Base-by-base conservation (phyloP, 495 filamentous ascomycete species). In the Recurvomyces mirabilis region DNA sequence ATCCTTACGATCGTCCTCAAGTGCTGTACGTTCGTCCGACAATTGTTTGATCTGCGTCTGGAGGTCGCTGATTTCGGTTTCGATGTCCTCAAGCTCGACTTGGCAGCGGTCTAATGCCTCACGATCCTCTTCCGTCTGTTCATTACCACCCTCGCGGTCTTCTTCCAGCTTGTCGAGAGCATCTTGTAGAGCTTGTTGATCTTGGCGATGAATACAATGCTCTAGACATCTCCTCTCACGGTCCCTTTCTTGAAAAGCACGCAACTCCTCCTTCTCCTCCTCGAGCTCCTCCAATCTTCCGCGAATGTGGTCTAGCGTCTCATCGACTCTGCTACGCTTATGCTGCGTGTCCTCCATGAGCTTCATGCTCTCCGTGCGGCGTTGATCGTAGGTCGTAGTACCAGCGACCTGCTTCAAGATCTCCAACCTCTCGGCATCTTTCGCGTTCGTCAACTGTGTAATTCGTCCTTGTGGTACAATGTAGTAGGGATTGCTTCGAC, bases 401-500 rank as follows among this genome's bases (percentile, higher is more conserved):
- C 91, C 91, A 1, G 91, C 93, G 17, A 99, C 93, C 55, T 99
- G 89, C 63, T 99, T 99, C 41, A 99, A 66, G 21, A 99, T 67
- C 38, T 80, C 85, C 48, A 99, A 60, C 40, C 91, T 73, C 52
- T 94, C 88, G 1, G 76, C 73, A 57, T 99, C 91, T 61, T 94
- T 93, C 93, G 95, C 96, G 57, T 95, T 99, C 17, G 91, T 99
- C 53, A 99, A 72, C 18, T 84, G 80, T 0, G 93, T 95, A 38
- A 99, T 87, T 47, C 93, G 83, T 24, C 91, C 91, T 58, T 99
- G 91, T 2, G 93, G 91, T 1, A 99, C 91, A 52, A 99, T 99
- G 59, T 96, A 99, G 68, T 95, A 99, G 17, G 91, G 91, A 62
- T 99, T 99, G 45, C 88, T 93, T 47, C 85, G 82, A 39, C 88